Evolutionary conservation across 805 yeast genomes (phyloP), one percentile per base, ranked within the genome.

Genomic region (Peterozyma toletana): DNA sequence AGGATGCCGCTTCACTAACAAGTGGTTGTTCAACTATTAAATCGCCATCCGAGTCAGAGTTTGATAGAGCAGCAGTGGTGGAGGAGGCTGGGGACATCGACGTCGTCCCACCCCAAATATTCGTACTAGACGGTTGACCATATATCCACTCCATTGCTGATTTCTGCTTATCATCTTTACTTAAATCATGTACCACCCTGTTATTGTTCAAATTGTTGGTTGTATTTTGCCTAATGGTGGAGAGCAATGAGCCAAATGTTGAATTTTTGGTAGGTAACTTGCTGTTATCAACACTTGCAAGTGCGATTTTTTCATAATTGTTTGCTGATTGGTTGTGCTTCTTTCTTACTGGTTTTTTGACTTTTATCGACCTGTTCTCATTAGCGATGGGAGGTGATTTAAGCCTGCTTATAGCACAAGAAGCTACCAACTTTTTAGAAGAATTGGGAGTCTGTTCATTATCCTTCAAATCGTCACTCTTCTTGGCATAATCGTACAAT

Each of bases 401-500:
- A 7, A 21, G 27, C 27, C 27, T 21, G 7, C 27, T 21, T 21
- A 7, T 21, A 21, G 27, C 27, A 21, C 27, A 21, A 21, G 7
- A 21, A 21, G 7, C 27, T 7, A 21, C 7, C 7, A 7, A 21
- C 27, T 21, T 21, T 21, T 21, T 21, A 4, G 7, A 4, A 21
- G 7, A 4, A 7, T 21, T 21, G 7, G 7, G 7, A 21, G 27
- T 21, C 7, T 21, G 27, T 7, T 21, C 27, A 7, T 21, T 37
- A 33, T n/a, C 35, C 16, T 39, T 17, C 7, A 34, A 11, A 27
- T 30, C 21, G 10, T 39, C 42, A 10, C 50, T 47, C 34, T 40
- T 45, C 27, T 48, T 46, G 15, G 59, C 50, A 16, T 45, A 49
- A 17, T 59, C 66, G 35, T 58, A 45, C 21, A 56, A 48, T 33